A percentile compares a stretch with the other conserved stretches of the same genome.
These are phyloP conservation scores for Microstegium vimineum DNA, from an alignment of 176 grass and related monocot genomes.

Conservation along the genomic window DNA sequence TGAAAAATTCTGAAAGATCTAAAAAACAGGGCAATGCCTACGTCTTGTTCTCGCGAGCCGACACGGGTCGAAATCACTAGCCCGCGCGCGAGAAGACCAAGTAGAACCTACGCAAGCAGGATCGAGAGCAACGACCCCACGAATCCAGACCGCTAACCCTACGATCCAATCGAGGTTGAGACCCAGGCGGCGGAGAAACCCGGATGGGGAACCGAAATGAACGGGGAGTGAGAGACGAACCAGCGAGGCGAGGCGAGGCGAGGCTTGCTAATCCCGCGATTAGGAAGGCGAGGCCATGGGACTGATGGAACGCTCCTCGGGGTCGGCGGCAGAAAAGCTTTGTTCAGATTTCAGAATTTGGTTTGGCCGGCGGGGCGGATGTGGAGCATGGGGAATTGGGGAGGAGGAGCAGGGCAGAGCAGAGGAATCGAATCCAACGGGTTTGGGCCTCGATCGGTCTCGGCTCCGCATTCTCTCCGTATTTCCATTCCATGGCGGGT, in stretches of 20 bases:
- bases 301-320: background rate
- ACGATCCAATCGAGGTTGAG: background rate
- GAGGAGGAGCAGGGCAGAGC: no score
- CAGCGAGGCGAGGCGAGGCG: background rate
- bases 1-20: background rate
- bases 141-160: background rate
- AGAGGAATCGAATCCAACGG: no score
- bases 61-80: background rate
- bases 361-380: background rate
- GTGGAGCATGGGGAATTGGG: background rate
- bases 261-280: background rate
- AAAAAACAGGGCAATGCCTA: background rate
- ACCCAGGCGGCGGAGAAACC: background rate
- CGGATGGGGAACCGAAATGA: background rate
- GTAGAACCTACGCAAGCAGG: background rate
- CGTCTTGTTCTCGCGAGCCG: background rate
- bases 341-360: background rate
- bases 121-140: no score
- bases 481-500: no score
- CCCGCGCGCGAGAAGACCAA: background rate
- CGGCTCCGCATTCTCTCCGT: no score
- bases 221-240: background rate
- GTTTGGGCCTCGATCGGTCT: no score
- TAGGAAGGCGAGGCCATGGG: constrained; percentile 5
- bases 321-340: background rate